A percentile compares a stretch with the other conserved stretches of the same genome.
Evolutionary conservation across 2,329 filamentous ascomycete species (phyloP).

Genomic region (Fusarium nodosum): DNA sequence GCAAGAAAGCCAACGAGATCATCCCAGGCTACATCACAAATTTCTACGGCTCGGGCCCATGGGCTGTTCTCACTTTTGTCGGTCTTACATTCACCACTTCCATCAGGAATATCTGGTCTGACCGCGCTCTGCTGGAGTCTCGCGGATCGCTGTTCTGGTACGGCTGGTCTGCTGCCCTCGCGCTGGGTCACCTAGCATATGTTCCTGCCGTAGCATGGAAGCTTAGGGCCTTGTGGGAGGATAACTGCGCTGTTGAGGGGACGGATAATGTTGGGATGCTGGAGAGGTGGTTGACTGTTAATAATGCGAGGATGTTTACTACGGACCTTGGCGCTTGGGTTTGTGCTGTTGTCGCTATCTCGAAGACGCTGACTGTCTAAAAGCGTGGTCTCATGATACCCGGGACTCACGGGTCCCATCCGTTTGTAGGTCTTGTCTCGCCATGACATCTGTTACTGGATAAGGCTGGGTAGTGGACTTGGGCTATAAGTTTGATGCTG

Average conservation of each 20-base stretch:
- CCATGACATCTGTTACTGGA: too few species aligned
- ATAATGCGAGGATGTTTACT: conserved; percentile 52
- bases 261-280: conserved; percentile 51
- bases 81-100: conserved; percentile 53
- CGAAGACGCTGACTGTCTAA: conserved; percentile 44
- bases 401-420: too few species aligned
- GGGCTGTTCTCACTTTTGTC: conserved; percentile 53
- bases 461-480: neutral
- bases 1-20: conserved; percentile 53
- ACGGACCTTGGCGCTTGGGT: conserved; percentile 54
- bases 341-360: conserved; percentile 52
- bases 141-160: conserved; percentile 53
- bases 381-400: neutral
- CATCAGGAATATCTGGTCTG: conserved; percentile 46
- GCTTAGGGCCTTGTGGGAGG: conserved; percentile 51
- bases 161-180: conserved; percentile 50
- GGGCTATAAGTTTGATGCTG: neutral
- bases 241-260: conserved; percentile 36
- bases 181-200: conserved; percentile 53
- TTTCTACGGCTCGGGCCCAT: conserved; percentile 57
- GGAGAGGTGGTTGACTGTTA: conserved; percentile 52
- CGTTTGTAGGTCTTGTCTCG: too few species aligned
- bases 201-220: conserved; percentile 53
- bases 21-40: conserved; percentile 60
- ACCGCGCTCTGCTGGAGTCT: conserved; percentile 42